Evolutionary conservation across 2,329 filamentous ascomycete species (phyloP), one percentile per base, ranked within the genome.

Genomic region (Exophiala calicioides): DNA sequence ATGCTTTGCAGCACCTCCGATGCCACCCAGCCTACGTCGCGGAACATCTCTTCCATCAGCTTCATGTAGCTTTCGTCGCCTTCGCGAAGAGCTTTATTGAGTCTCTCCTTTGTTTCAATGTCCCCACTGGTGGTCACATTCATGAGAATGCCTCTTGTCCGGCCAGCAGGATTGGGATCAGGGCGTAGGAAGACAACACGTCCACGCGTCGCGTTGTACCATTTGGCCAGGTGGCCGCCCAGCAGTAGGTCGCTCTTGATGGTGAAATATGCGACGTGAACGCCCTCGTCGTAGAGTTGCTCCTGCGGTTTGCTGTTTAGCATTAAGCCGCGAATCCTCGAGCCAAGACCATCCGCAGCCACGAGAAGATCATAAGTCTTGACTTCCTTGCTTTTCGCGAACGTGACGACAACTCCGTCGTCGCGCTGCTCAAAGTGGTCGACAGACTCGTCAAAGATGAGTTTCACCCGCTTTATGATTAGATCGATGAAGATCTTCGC

Each of bases 311-410:
- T 15, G 10, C 4, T n/a, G 20, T 15, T n/a, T n/a, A 37, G 19
- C 34, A 37, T 37, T 21, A 37, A 13, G 7, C 20, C 13, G 9
- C 34, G 34, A 37, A 24, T 37, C 18, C 19, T 21, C 20, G 34
- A 37, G 10, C 34, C 34, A 18, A n/a, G 18, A 7, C 34, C 34
- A 15, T 37, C 34, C 6, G 18, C 18, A 13, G 7, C 34, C 7
- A 37, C 34, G 6, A 37, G 18, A 7, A 37, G 5, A 13, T 37
- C 34, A 24, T 12, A 37, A 4, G 5, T 24, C 20, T 37, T 15
- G 5, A 5, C 12, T 5, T 37, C 12, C 19, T 24, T 23, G 9
- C 34, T 15, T 5, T 37, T 15, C n/a, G 34, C 19, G 13, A 37
- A 37, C 8, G 18, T 24, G 19, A 24, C 34, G 3, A 12, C 19